These are phyloP conservation scores for Hyphodiscus sp. DNA, from an alignment of 2,329 filamentous ascomycete genomes.

Conservation along the genomic window DNA sequence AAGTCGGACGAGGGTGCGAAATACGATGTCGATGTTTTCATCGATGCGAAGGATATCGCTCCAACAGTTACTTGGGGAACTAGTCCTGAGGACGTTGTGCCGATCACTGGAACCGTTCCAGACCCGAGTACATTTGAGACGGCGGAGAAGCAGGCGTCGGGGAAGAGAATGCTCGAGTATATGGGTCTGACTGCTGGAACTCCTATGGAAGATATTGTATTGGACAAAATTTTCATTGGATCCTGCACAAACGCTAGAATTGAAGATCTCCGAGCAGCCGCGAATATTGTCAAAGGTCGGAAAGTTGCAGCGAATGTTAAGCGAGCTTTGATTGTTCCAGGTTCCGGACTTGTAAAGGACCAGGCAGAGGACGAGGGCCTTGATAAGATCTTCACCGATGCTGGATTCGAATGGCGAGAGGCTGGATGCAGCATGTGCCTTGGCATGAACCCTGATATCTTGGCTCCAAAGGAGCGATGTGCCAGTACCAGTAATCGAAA, in stretches of 20 bases:
- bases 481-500: slow-evolving; percentile 96
- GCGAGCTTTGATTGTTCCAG: slow-evolving; percentile 92
- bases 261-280: slow-evolving; percentile 86
- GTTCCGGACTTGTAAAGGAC: slow-evolving; percentile 88
- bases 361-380: slow-evolving; percentile 88
- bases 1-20: slow-evolving; percentile 82
- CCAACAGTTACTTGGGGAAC: slow-evolving; percentile 97
- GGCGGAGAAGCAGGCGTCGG: slow-evolving; percentile 72
- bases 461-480: slow-evolving; percentile 86
- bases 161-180: slow-evolving; percentile 81
- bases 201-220: slow-evolving; percentile 79
- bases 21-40: slow-evolving; percentile 83
- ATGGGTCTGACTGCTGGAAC: slow-evolving; percentile 89
- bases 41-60: slow-evolving; percentile 86
- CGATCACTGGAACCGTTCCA: slow-evolving; percentile 86
- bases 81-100: slow-evolving; percentile 90
- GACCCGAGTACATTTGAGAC: slow-evolving; percentile 81
- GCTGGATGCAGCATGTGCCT: slow-evolving; percentile 98
- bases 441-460: slow-evolving; percentile 98
- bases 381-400: slow-evolving; percentile 84
- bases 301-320: slow-evolving; percentile 85
- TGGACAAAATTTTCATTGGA: slow-evolving; percentile 98
- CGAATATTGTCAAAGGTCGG: slow-evolving; percentile 77
- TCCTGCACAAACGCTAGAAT: slow-evolving; percentile 97
- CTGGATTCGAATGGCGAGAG: slow-evolving; percentile 97